Conservation (phyloP, 1,284 basidiomycete species). For the Fomitopsis schrenkii region DNA sequence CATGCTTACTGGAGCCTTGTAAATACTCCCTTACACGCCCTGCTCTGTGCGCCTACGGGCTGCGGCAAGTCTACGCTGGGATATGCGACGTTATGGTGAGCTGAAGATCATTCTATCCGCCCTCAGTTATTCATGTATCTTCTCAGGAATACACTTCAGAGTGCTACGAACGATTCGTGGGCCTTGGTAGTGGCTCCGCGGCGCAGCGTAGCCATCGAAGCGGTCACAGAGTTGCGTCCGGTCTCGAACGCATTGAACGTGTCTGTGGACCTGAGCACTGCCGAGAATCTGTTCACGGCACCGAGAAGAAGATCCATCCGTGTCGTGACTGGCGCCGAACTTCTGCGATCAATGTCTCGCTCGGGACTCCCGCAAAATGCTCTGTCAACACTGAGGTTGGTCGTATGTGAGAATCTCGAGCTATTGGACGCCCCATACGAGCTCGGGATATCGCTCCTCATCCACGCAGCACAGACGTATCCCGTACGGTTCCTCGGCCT, state of each 20-base stretch:
- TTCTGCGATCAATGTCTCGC: conserved; percentile 41
- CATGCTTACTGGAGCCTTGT: conserved; percentile 86
- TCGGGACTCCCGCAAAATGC: conserved; percentile 19
- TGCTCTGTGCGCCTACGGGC: conserved; percentile 82
- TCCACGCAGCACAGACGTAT: conserved; percentile 54
- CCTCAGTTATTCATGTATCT: background rate
- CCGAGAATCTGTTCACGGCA: conserved; percentile 3
- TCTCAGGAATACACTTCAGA: conserved; percentile 46
- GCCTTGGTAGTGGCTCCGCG: conserved; percentile 55
- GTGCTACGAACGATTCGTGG: conserved; percentile 39
- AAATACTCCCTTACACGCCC: conserved; percentile 65
- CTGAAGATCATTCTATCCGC: background rate
- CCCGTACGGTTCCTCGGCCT: conserved; percentile 79
- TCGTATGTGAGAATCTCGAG: conserved; percentile 87
- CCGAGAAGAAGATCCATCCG: conserved; percentile 42
- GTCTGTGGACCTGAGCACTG: conserved; percentile 37
- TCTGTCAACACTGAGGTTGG: conserved; percentile 51
- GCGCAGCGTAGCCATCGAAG: conserved; percentile 42
- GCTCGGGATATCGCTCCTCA: conserved; percentile 69
- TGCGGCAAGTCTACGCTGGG: conserved; percentile 82
- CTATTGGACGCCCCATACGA: conserved; percentile 84
- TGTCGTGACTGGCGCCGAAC: conserved; percentile 48
- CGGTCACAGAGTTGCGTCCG: conserved; percentile 44
- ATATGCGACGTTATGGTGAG: conserved; percentile 65
- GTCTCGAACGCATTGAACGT: conserved; percentile 37